phyloP scores from a whole-genome alignment of 805 yeast genomes.

The fission yeast (Schizosaccharomyces pombe) region DNA sequence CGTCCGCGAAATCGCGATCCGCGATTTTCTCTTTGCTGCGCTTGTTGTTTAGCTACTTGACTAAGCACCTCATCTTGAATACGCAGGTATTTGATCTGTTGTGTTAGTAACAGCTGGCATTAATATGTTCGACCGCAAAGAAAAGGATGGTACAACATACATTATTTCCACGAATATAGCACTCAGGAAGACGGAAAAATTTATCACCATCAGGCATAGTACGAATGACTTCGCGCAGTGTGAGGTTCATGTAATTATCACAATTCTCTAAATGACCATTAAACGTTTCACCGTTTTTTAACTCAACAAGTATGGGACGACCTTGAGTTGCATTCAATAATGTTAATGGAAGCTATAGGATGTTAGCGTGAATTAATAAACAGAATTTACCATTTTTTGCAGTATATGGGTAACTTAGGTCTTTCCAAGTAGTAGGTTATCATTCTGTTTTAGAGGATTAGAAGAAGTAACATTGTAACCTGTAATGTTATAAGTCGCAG shows the following conservation, averaged over 20 bases:
- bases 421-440: too few species aligned
- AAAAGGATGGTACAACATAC: slow-evolving; percentile 17
- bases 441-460: too few species aligned
- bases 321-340: slow-evolving; percentile 77
- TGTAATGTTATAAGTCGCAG: too few species aligned
- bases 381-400: too few species aligned
- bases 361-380: too few species aligned
- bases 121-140: slow-evolving; percentile 8
- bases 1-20: not conserved
- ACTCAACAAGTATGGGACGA: slow-evolving; percentile 65
- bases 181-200: slow-evolving; percentile 41
- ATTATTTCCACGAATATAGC: slow-evolving; percentile 67
- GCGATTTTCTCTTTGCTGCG: slow-evolving; percentile 1
- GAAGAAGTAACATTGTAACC: too few species aligned
- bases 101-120: slow-evolving; percentile 6
- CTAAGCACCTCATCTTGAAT: slow-evolving; percentile 17
- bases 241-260: slow-evolving; percentile 90
- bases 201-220: slow-evolving; percentile 35
- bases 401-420: too few species aligned
- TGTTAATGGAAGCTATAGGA: slow-evolving; percentile 66
- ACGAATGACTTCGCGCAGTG: slow-evolving; percentile 52
- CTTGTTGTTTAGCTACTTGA: slow-evolving; percentile 1
- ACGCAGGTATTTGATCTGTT: slow-evolving; percentile 20
- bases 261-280: slow-evolving; percentile 67
- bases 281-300: slow-evolving; percentile 74